A percentile compares a stretch with the other conserved stretches of the same genome.
These are phyloP conservation scores for Cetradonia linearis DNA, from an alignment of 495 filamentous ascomycete genomes.

Conservation along the genomic window DNA sequence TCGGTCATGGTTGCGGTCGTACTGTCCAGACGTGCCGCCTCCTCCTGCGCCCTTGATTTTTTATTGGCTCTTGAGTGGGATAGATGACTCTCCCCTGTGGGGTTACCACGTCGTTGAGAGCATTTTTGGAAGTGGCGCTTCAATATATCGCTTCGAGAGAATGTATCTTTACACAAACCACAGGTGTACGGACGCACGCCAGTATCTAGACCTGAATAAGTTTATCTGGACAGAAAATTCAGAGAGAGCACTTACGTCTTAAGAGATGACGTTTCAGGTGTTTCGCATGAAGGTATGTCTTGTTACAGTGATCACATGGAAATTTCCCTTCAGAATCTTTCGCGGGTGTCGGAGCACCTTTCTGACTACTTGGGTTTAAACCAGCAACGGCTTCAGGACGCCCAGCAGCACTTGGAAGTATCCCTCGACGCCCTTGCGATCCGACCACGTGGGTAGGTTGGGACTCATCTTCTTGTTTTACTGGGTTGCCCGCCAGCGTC, in stretches of 20 bases:
- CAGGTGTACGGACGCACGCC: slow-evolving; percentile 96
- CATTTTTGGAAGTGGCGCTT: slow-evolving; percentile 99
- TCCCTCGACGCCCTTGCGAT: slow-evolving; percentile 79
- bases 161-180: slow-evolving; percentile 93
- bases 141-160: slow-evolving; percentile 93
- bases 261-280: slow-evolving; percentile 93
- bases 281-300: slow-evolving; percentile 95
- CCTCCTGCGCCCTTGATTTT: slow-evolving; percentile 42
- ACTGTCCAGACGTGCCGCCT: slow-evolving; percentile 21
- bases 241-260: slow-evolving; percentile 60
- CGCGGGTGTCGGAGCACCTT: slow-evolving; percentile 68
- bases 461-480: slow-evolving; percentile 30
- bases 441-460: slow-evolving; percentile 84
- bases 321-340: slow-evolving; percentile 97
- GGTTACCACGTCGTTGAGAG: slow-evolving; percentile 87
- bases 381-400: slow-evolving; percentile 55
- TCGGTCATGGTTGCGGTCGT: slow-evolving; percentile 34
- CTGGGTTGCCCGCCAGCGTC: neutral
- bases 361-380: slow-evolving; percentile 40
- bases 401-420: slow-evolving; percentile 81
- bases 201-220: slow-evolving; percentile 53
- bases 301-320: slow-evolving; percentile 92
- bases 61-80: slow-evolving; percentile 84
- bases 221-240: slow-evolving; percentile 17
- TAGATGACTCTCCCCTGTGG: slow-evolving; percentile 81